Conservation (phyloP, 331 rosid genomes). For the Acacia concinna region DNA sequence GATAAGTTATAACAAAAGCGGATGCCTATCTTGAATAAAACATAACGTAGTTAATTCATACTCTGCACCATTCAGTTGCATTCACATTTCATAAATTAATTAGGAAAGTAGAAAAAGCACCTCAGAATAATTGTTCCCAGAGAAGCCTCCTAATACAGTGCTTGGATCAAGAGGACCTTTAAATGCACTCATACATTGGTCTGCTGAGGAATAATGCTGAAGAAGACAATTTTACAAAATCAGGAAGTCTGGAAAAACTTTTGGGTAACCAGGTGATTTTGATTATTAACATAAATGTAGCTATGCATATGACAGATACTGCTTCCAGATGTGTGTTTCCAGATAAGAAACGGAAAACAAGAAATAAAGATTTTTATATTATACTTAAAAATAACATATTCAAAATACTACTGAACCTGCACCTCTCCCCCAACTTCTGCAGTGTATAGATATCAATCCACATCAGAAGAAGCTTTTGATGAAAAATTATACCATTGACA, state of each 20-base stretch:
- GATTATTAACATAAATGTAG: not conserved
- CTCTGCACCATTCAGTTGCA: conserved; percentile 21
- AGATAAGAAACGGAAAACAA: conserved; percentile 21
- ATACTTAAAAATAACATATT: not conserved
- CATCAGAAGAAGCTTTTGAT: conserved; percentile 23
- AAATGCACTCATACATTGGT: conserved; percentile 86
- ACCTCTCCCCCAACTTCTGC: conserved; percentile 4
- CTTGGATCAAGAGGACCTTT: conserved; percentile 96
- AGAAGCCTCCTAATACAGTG: conserved; percentile 94
- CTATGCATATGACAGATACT: conserved; percentile 8
- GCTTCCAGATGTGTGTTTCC: conserved; percentile 4
- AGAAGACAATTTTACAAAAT: conserved; percentile 31
- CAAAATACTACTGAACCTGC: not conserved
- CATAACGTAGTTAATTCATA: conserved; percentile 40
- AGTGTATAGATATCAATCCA: not conserved
- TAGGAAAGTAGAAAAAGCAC: conserved; percentile 45
- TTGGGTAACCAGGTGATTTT: not conserved
- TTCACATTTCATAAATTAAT: conserved; percentile 30
- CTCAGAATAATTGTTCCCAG: conserved; percentile 82
- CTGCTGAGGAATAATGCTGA: conserved; percentile 98
- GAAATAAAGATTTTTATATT: not conserved
- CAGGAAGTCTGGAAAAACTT: not conserved
- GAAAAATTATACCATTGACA: not conserved
- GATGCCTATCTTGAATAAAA: conserved; percentile 75
- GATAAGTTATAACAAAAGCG: conserved; percentile 84